Evolutionary conservation across 2,329 filamentous ascomycete genomes (phyloP).

Genomic region (Shiraia sp.): DNA sequence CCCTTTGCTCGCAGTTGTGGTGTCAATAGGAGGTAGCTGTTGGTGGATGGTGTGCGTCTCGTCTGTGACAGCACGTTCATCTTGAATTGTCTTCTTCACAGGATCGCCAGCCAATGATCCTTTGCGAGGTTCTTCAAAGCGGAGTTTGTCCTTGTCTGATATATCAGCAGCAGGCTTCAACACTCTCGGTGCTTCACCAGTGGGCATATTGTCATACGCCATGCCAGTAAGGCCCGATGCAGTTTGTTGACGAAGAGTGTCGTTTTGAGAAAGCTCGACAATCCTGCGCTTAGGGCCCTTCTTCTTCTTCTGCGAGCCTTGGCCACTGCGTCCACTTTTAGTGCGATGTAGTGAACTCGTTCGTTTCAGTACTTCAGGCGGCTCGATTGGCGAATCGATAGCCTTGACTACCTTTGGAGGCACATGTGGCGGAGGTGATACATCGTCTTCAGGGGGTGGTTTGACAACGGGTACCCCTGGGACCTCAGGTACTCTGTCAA

Average conservation of each 20-base stretch:
- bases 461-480: constrained; percentile 78
- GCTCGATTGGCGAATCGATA: constrained; percentile 23
- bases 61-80: constrained; percentile 25
- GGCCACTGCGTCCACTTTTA: constrained; percentile 38
- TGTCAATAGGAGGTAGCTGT: constrained; percentile 39
- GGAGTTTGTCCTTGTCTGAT: constrained; percentile 21
- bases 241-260: constrained; percentile 40
- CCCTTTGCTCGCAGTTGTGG: constrained; percentile 24
- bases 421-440: constrained; percentile 57
- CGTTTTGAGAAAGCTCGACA: constrained; percentile 59
- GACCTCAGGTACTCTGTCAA: constrained; percentile 78
- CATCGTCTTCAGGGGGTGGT: constrained; percentile 63
- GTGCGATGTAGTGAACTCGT: constrained; percentile 38
- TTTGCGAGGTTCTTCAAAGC: constrained; percentile 30
- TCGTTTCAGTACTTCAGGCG: constrained; percentile 22
- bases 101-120: constrained; percentile 34
- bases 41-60: constrained; percentile 28
- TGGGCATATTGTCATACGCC: constrained; percentile 27
- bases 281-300: constrained; percentile 61
- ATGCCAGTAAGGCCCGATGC: constrained; percentile 31
- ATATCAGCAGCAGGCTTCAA: constrained; percentile 16
- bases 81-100: constrained; percentile 26
- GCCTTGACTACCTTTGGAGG: constrained; percentile 61
- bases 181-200: constrained; percentile 23
- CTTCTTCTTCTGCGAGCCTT: constrained; percentile 61